Evolutionary conservation across 2,329 filamentous ascomycete species (phyloP).

Genomic region (Trichophyton schoenleinii): DNA sequence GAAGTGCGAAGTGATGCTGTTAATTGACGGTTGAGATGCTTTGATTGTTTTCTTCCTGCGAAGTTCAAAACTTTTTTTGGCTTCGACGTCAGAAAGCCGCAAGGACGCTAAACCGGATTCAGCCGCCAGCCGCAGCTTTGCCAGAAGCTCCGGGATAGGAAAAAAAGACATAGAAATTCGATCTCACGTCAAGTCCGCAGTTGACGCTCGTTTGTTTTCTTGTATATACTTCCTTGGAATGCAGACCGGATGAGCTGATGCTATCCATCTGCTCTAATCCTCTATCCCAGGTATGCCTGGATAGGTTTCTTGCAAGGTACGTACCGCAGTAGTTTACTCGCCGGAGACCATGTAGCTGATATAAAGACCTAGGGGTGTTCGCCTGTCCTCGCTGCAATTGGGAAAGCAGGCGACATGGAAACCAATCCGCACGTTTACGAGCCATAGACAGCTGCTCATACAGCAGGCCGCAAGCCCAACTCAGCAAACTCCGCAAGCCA

Average conservation of each 20-base stretch:
- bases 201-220: neutral
- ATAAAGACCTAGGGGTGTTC: neutral
- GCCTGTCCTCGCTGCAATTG: neutral
- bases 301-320: conserved; percentile 25
- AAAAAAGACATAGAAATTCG: neutral
- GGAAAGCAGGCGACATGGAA: neutral
- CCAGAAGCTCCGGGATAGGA: neutral
- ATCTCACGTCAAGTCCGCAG: neutral
- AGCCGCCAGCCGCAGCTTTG: neutral
- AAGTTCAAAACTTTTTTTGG: neutral
- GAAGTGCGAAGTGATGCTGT: neutral
- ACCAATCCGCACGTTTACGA: neutral
- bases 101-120: neutral
- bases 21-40: neutral
- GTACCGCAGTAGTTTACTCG: conserved; percentile 9
- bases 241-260: conserved; percentile 21
- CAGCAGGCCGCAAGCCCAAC: neutral
- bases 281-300: conserved; percentile 23
- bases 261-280: conserved; percentile 27
- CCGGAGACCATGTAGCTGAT: neutral
- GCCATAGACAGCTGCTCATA: neutral
- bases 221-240: neutral
- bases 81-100: neutral
- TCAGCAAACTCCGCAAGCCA: conserved; percentile 10
- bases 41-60: neutral